Base-by-base conservation (phyloP, 192 early-diverging fungal genomes). In the Linnemannia zychae region DNA sequence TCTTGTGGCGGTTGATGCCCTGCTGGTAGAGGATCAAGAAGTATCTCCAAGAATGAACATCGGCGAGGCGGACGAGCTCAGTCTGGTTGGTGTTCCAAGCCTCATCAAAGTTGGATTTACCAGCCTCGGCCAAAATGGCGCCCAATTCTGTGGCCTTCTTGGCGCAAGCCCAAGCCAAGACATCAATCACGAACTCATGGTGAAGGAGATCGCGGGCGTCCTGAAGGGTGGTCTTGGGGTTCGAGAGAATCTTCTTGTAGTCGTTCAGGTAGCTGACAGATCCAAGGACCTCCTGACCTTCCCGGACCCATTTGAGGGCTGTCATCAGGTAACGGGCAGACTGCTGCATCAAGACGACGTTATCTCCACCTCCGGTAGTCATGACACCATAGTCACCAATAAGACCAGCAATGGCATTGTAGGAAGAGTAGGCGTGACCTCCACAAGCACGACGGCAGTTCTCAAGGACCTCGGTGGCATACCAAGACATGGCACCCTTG, bases 381-480 rank as follows among this genome's bases (percentile, higher is more conserved):
- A 90, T 84, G n/a, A 92, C 91, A 46, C 91, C 92, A 81, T 80
- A 93, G 57, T 92, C 92, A 31, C 77, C 89, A 65, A 90, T 92
- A 34, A 89, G 71, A 4, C 77, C 87, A 18, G 87, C 88, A 66
- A 93, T 92, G 37, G 87, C 89, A 71, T 93, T 93, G 83, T 93
- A 93, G 22, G 88, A 47, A 20, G 91, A 92, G 79, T 92, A 93
- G 7, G 93, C 93, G 66, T 93, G 92, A 13, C 93, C 93, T 72
- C 93, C 93, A 50, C 88, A 87, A 31, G 88, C 80, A 38, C 91
- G 80, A 63, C 91, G 84, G 60, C 86, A 87, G n/a, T 48, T 71
- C 52, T 92, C 91, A 11, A 92, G 75, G 11, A 89, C 70, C 44
- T 91, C 90, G 36, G 84, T 82, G 18, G 79, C 78, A 40, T 88